Base-by-base conservation (phyloP, 2,329 filamentous ascomycete species). In the Dothistroma pini region DNA sequence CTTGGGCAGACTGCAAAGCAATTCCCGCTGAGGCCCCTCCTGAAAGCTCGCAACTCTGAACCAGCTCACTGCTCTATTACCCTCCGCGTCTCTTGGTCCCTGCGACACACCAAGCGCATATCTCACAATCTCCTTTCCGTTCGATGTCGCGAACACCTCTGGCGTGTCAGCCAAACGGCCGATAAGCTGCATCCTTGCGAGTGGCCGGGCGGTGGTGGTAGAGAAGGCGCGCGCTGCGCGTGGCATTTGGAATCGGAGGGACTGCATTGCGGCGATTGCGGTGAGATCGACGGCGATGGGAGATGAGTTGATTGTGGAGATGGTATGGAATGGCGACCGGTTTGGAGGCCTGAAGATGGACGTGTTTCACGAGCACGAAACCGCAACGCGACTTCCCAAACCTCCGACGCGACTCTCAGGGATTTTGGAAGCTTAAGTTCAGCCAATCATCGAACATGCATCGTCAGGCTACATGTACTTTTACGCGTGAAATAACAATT, bases 101-200 rank as follows among this genome's bases (percentile, higher is more conserved):
- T 75, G 76, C 75, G 80, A 87, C 70, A 86, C 89, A 56, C 86
- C 93, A 64, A 99, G 80, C 4, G 86, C 79, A 75, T 96, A 97
- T 70, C 84, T 85, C 72, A 97, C 74, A 61, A 96, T 72, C 66
- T 96, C 89, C 65, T 83, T 83, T 61, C 91, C 91, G 56, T 80
- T 87, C 70, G 84, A 83, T 53, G 89, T 90, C 61, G 86, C 76
- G 41, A 84, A 81, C 67, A 92, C 71, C 81, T 97, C 93, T 61
- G 95, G 93, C 57, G 86, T 83, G 70, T 86, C 84, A 63, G 85
- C 91, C 56, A 99, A 86, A 76, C 92, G 89, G 73, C 95, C 95
- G 69, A 97, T 84, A 76, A 99, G 81, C 71, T 87, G 89, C 81
- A 99, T 89, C 77, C 88, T 89, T 69, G 95, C 90, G 68, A 95